Evolutionary conservation across 2,329 filamentous ascomycete genomes (phyloP), one percentile per base, ranked within the genome.

Genomic region (Coleophoma eucalyptorum): DNA sequence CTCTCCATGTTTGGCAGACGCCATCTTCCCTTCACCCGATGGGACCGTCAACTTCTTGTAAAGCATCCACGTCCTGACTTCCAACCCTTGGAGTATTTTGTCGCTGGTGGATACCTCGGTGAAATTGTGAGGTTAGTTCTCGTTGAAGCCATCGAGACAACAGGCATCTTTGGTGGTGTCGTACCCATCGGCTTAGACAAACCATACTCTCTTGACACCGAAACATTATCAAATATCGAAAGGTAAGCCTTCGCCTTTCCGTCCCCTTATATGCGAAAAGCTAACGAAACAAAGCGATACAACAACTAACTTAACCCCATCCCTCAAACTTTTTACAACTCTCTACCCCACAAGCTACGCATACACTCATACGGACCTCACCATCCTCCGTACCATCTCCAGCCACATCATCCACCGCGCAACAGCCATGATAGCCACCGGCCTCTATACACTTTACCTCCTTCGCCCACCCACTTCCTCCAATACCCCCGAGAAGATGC

Each of bases 101-200:
- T 86, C 40, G 81, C 81, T 58, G 84, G 84, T 34, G 81, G 79
- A 60, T 87, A 88, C 61, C 68, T 88, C 2, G 84, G 84, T 44
- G 84, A 88, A 65, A 77, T 87, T 43, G 80, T 75, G 57, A 74
- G 84, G 16, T 65, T 82, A 12, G 74, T 76, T 0, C 68, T 86
- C 41, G 55, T 84, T 19, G 83, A 87, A 54, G 82, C 81, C 0
- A 75, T 86, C 44, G 67, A 75, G 50, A 73, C 71, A 0, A 73
- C 76, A 0, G 79, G 76, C 0, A 57, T 84, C 0, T 73, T 86
- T 43, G 80, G 78, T 1, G 81, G 82, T 10, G 63, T 78, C 5
- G 65, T 84, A 10, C 82, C 83, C 11, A 65, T 74, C 3, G 80
- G 76, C 2, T 64, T 86, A 42, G 63, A 66, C 33, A 65, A 69